These are phyloP conservation scores for Backusella tarrabulga DNA, from an alignment of 192 early-diverging fungal species.

Conservation along the genomic window DNA sequence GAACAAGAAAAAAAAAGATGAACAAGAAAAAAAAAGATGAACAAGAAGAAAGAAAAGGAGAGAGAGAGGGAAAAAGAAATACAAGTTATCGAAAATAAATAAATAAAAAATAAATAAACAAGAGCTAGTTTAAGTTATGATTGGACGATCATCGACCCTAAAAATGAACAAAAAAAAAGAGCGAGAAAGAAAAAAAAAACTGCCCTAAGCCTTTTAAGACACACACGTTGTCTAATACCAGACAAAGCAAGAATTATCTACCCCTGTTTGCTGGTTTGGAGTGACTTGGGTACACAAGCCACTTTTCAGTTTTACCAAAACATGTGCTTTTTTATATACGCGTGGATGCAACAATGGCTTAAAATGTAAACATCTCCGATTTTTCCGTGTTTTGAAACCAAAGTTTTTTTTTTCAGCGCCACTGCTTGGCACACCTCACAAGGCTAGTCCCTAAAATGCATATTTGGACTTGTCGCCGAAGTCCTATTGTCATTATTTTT, in stretches of 20 bases:
- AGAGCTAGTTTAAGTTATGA: background rate
- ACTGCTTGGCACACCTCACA: background rate
- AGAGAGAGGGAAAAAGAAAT: conserved; percentile 7
- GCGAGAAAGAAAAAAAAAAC: background rate
- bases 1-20: background rate
- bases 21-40: background rate
- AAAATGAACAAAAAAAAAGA: background rate
- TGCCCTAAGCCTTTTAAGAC: background rate
- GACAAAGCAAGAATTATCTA: conserved; percentile 10
- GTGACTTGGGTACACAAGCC: conserved; percentile 19
- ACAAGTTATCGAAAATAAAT: background rate
- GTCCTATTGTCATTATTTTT: background rate
- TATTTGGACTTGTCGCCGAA: background rate
- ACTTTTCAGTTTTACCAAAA: conserved; percentile 10
- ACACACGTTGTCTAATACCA: conserved; percentile 10
- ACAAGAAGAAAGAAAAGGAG: background rate
- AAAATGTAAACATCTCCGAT: background rate
- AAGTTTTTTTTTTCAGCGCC: background rate
- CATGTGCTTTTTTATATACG: background rate
- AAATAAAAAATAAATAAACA: conserved; percentile 7
- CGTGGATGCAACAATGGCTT: conserved; percentile 1
- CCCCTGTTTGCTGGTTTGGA: conserved; percentile 17
- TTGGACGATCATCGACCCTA: conserved; percentile 6
- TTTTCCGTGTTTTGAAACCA: background rate
- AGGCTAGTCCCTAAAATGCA: background rate